A percentile compares a stretch with the other conserved stretches of the same genome.
These are phyloP conservation scores for Mimosa pudica DNA, from an alignment of 306 rosid genomes.

Conservation along the genomic window DNA sequence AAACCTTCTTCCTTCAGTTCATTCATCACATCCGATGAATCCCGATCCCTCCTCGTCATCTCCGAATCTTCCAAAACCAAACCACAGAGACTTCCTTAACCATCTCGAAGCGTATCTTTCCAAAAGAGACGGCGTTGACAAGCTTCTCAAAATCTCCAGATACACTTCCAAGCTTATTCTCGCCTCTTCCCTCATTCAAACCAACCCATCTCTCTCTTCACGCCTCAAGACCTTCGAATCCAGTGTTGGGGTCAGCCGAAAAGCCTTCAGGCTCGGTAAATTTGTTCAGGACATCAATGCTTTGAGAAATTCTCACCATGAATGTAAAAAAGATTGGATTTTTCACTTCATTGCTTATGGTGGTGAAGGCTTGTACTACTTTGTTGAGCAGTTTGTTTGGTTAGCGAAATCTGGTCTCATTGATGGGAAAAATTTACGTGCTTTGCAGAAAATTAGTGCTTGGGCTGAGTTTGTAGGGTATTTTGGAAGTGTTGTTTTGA, in stretches of 20 bases:
- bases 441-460: constrained; percentile 26
- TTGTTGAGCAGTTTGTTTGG: constrained; percentile 87
- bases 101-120: constrained; percentile 84
- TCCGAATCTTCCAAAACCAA: constrained; percentile 20
- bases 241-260: constrained; percentile 84
- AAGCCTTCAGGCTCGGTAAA: constrained; percentile 88
- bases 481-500: constrained; percentile 38
- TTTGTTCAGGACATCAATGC: constrained; percentile 89
- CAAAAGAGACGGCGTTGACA: constrained; percentile 92
- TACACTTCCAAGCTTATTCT: constrained; percentile 76
- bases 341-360: constrained; percentile 65
- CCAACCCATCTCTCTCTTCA: constrained; percentile 45
- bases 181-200: constrained; percentile 58
- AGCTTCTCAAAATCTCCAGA: constrained; percentile 83
- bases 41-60: constrained; percentile 39
- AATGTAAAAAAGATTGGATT: constrained; percentile 39
- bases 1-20: not conserved
- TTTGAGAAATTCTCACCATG: constrained; percentile 45
- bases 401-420: constrained; percentile 61
- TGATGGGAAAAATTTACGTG: not conserved
- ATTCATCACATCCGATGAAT: constrained; percentile 46
- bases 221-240: constrained; percentile 86
- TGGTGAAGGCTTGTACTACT: constrained; percentile 78
- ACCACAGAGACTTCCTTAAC: constrained; percentile 58
- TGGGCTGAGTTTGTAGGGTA: constrained; percentile 18